A percentile compares a stretch with the other conserved stretches of the same genome.
These are phyloP conservation scores for Elaeis oleifera DNA, from an alignment of 202 grass and related monocot species.

Conservation along the genomic window DNA sequence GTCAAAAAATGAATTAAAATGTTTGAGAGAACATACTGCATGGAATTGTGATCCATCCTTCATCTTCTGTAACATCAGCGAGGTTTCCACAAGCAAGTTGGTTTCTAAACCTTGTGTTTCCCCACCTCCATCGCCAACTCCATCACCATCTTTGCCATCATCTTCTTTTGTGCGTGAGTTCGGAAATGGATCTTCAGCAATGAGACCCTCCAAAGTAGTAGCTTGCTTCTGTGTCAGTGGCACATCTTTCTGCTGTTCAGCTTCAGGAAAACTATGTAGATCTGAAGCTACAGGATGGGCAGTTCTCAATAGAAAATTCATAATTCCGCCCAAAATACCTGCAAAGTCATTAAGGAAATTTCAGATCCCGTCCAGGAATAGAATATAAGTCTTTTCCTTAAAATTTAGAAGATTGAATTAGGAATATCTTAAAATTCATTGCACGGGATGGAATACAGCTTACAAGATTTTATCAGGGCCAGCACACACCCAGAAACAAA, in stretches of 20 bases:
- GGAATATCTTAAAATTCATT: too few relatives aligned
- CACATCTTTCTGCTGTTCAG: constrained; percentile 21
- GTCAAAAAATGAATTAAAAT: constrained; percentile 7
- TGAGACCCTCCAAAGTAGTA: constrained; percentile 79
- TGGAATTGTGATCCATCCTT: constrained; percentile 91
- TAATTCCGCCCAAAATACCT: constrained; percentile 16
- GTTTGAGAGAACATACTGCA: constrained; percentile 33
- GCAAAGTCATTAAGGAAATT: neutral
- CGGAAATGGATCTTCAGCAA: constrained; percentile 49
- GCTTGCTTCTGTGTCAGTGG: constrained; percentile 2
- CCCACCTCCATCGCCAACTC: constrained; percentile 23
- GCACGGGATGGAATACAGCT: too few relatives aligned
- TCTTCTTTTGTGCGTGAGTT: constrained; percentile 15
- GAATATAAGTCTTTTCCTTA: too few relatives aligned
- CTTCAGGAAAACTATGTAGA: constrained; percentile 32
- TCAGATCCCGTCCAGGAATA: too few relatives aligned
- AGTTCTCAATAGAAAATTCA: constrained; percentile 90
- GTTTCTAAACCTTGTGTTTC: constrained; percentile 19
- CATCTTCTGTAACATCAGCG: constrained; percentile 45
- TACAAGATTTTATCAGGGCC: too few relatives aligned
- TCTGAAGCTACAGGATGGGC: constrained; percentile 38
- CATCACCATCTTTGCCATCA: constrained; percentile 7
- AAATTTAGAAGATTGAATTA: too few relatives aligned
- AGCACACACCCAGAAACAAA: too few relatives aligned
- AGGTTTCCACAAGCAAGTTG: constrained; percentile 41